Evolutionary conservation across 2,329 filamentous ascomycete species (phyloP).

Genomic region (Calonectria henricotiae): DNA sequence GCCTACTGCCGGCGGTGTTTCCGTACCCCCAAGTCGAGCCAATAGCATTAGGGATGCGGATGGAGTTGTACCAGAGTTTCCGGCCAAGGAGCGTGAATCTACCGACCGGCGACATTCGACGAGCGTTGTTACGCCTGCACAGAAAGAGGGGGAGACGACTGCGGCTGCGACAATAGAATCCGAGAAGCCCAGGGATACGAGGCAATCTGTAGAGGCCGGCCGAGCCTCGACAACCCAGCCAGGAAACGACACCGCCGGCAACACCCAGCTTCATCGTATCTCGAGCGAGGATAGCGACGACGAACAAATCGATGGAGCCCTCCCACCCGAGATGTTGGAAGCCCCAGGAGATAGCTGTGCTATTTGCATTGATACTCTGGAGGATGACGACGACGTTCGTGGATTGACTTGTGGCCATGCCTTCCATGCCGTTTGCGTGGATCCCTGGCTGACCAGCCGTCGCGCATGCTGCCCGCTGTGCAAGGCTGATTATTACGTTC

Average conservation of each 20-base stretch:
- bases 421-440: slow-evolving; percentile 95
- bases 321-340: slow-evolving; percentile 85
- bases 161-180: slow-evolving; percentile 37
- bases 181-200: slow-evolving; percentile 47
- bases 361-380: slow-evolving; percentile 94
- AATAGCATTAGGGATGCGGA: slow-evolving; percentile 81
- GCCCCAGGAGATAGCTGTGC: slow-evolving; percentile 94
- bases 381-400: slow-evolving; percentile 96
- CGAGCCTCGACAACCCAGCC: slow-evolving; percentile 49
- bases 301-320: slow-evolving; percentile 85
- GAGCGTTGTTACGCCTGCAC: slow-evolving; percentile 41
- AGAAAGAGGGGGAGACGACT: slow-evolving; percentile 43
- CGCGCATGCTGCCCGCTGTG: slow-evolving; percentile 97
- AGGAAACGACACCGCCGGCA: slow-evolving; percentile 44
- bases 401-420: slow-evolving; percentile 97
- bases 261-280: slow-evolving; percentile 59
- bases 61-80: slow-evolving; percentile 66
- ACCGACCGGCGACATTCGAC: slow-evolving; percentile 60
- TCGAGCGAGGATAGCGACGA: slow-evolving; percentile 74
- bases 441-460: slow-evolving; percentile 95
- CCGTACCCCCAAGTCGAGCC: slow-evolving; percentile 80
- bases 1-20: slow-evolving; percentile 87
- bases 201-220: slow-evolving; percentile 43
- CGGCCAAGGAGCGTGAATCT: slow-evolving; percentile 65
- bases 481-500: slow-evolving; percentile 97